These are phyloP conservation scores for Anthracocystis setariae DNA, from an alignment of 1,284 basidiomycete species.

Conservation along the genomic window DNA sequence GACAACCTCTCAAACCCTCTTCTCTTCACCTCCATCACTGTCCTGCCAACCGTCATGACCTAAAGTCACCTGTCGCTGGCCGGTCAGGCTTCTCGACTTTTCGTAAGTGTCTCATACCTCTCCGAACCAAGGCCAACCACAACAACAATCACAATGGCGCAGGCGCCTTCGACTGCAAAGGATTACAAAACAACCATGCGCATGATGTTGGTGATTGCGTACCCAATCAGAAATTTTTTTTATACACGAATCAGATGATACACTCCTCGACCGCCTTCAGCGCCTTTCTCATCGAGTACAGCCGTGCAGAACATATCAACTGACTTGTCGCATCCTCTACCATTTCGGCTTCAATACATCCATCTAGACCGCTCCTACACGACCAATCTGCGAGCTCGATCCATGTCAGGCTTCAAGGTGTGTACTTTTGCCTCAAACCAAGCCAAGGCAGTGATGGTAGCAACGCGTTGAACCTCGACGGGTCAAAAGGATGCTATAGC, in stretches of 20 bases:
- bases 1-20: no score
- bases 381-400: neutral
- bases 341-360: neutral
- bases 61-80: no score
- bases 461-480: conserved; percentile 3
- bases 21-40: conserved; percentile 4
- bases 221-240: conserved; percentile 39
- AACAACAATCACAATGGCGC: no score
- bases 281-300: neutral
- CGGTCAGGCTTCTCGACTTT: neutral
- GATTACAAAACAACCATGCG: conserved; percentile 43
- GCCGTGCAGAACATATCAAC: neutral
- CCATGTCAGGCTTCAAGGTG: conserved; percentile 3
- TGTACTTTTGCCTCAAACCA: no score
- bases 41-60: neutral
- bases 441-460: neutral
- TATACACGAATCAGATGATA: conserved; percentile 56
- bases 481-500: conserved; percentile 48
- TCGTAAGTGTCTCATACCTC: conserved; percentile 26
- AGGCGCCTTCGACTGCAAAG: conserved; percentile 6
- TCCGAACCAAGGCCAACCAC: no score
- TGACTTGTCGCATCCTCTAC: conserved; percentile 6
- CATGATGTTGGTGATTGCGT: conserved; percentile 52
- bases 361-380: neutral
- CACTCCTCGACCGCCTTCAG: conserved; percentile 3